phyloP scores from a whole-genome alignment of 78 protist genomes.

The Salpingoeca rosetta region DNA sequence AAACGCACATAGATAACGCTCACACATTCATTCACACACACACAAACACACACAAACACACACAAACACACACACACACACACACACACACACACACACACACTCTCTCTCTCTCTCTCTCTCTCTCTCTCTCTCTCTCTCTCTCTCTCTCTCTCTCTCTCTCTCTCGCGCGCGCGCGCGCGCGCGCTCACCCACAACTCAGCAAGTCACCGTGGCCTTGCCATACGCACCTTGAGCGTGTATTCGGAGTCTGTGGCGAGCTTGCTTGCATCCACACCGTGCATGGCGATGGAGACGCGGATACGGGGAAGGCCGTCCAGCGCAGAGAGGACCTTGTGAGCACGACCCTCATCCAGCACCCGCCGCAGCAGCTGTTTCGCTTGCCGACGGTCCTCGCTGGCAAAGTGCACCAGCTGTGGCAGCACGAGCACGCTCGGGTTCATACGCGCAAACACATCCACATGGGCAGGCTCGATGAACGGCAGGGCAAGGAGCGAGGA shows the following conservation, averaged over 20 bases:
- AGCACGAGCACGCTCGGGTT: background rate
- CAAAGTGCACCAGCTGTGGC: background rate
- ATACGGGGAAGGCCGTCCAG: background rate
- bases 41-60: no score
- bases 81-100: background rate
- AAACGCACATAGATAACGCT: no score
- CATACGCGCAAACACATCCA: background rate
- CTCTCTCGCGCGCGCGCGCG: no score
- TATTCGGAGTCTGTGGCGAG: no score
- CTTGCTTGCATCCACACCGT: background rate
- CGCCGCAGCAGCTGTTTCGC: background rate
- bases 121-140: no score
- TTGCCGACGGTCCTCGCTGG: background rate
- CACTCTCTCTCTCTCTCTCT: background rate
- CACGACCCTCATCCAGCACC: background rate
- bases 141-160: no score
- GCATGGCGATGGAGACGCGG: background rate
- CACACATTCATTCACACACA: no score
- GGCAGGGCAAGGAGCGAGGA: background rate
- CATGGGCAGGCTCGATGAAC: background rate
- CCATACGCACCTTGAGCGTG: background rate
- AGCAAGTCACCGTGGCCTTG: background rate
- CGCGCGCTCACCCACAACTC: background rate
- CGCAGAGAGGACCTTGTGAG: background rate
- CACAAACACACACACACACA: no score